These are phyloP conservation scores for Wickerhamomyces queroliae DNA, from an alignment of 805 yeast species.

Conservation along the genomic window DNA sequence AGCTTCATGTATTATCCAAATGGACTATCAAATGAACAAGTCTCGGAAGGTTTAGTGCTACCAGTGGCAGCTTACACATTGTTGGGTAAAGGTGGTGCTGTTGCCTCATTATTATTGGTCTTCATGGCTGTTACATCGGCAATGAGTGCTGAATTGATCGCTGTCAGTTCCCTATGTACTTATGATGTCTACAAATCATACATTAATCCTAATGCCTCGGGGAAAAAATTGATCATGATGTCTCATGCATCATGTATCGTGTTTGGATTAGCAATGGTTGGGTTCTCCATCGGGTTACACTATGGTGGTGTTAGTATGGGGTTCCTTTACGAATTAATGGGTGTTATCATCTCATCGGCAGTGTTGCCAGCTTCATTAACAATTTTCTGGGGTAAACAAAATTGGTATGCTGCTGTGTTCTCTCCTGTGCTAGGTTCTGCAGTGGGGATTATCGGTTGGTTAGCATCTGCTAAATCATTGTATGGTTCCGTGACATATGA, in stretches of 20 bases:
- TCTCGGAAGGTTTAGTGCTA: conserved; percentile 73
- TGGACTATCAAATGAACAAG: conserved; percentile 58
- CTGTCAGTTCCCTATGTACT: conserved; percentile 80
- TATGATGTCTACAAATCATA: conserved; percentile 83
- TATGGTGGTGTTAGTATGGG: conserved; percentile 84
- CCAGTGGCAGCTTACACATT: conserved; percentile 70
- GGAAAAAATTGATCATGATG: conserved; percentile 61
- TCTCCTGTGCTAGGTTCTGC: conserved; percentile 79
- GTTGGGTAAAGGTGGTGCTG: conserved; percentile 86
- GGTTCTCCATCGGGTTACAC: conserved; percentile 69
- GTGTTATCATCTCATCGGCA: conserved; percentile 81
- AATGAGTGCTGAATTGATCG: conserved; percentile 84
- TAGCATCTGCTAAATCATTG: conserved; percentile 40
- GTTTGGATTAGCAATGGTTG: conserved; percentile 80
- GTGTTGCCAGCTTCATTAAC: conserved; percentile 74
- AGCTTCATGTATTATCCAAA: conserved; percentile 78
- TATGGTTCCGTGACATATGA: conserved; percentile 39
- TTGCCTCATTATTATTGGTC: conserved; percentile 68
- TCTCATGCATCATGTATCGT: conserved; percentile 68
- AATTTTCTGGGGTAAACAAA: conserved; percentile 58
- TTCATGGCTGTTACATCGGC: conserved; percentile 95
- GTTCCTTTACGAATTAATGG: conserved; percentile 82
- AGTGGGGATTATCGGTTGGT: conserved; percentile 69
- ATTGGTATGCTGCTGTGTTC: conserved; percentile 58
- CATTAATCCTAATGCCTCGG: conserved; percentile 71